phyloP scores from a whole-genome alignment of 1,284 basidiomycete genomes.

The Cryptococcus amylolentus region DNA sequence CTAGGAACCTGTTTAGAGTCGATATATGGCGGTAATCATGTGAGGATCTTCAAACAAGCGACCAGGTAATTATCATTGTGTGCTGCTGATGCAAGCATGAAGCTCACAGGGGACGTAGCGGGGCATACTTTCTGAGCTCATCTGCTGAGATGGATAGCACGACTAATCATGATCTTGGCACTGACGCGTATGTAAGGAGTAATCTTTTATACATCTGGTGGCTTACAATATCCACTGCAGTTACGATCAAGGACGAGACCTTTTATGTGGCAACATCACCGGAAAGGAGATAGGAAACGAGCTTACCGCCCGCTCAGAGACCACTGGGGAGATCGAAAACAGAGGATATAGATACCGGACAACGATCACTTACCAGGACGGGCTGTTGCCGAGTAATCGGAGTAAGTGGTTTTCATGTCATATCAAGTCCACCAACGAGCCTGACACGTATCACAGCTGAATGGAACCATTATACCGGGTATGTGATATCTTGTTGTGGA shows the following conservation, averaged over 20 bases:
- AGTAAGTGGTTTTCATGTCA: conserved; percentile 2
- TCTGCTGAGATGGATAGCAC: conserved; percentile 11
- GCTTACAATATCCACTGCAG: background rate
- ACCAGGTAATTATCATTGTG: conserved; percentile 7
- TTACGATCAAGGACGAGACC: conserved; percentile 2
- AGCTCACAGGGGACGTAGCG: conserved; percentile 1
- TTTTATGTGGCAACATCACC: conserved; percentile 13
- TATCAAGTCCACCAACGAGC: background rate
- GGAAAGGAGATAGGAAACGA: background rate
- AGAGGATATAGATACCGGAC: conserved; percentile 11
- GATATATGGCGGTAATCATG: conserved; percentile 21
- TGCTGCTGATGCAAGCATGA: background rate
- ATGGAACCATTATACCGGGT: conserved; percentile 16
- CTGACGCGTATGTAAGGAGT: conserved; percentile 9
- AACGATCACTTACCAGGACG: conserved; percentile 4
- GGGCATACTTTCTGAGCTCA: conserved; percentile 16
- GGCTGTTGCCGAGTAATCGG: conserved; percentile 6
- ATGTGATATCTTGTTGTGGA: background rate
- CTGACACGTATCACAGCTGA: background rate
- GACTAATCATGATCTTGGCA: conserved; percentile 9
- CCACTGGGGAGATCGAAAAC: conserved; percentile 4
- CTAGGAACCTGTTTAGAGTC: conserved; percentile 20
- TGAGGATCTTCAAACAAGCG: conserved; percentile 18
- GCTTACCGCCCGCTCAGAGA: background rate
- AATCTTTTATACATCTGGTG: background rate